Conservation (phyloP, 2,329 filamentous ascomycete species). For the Curvularia lunata region DNA sequence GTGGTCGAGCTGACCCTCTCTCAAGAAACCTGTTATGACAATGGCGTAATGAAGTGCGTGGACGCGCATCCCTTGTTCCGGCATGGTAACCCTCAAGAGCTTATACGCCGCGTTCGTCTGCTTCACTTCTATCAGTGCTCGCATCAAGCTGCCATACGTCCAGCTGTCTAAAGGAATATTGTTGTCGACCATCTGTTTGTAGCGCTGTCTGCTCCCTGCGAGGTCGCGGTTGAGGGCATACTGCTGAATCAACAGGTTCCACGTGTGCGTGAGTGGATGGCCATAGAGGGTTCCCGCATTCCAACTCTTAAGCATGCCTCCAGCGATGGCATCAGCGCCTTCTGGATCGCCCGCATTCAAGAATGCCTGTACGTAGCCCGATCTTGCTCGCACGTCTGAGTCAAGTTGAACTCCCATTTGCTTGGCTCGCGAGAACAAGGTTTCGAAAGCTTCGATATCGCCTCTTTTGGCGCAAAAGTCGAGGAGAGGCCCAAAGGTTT, state of each 20-base stretch:
- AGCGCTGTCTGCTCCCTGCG: constrained; percentile 59
- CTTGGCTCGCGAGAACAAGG: constrained; percentile 69
- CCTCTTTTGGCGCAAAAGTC: constrained; percentile 72
- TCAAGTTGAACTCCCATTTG: constrained; percentile 42
- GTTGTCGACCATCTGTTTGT: constrained; percentile 61
- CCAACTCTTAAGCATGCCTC: constrained; percentile 61
- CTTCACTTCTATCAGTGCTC: constrained; percentile 59
- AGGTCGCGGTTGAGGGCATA: constrained; percentile 70
- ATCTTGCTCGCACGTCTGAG: constrained; percentile 31
- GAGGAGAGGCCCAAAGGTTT: constrained; percentile 77
- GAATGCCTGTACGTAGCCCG: constrained; percentile 67
- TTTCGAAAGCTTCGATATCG: constrained; percentile 72
- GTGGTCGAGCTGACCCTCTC: constrained; percentile 52
- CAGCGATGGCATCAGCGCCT: constrained; percentile 59
- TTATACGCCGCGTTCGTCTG: constrained; percentile 63
- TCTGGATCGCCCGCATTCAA: constrained; percentile 55
- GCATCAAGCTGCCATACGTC: constrained; percentile 69
- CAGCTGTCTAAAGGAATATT: constrained; percentile 60
- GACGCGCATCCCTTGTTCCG: constrained; percentile 51
- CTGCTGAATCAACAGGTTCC: constrained; percentile 77
- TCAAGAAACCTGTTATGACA: constrained; percentile 59
- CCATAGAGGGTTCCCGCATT: constrained; percentile 52
- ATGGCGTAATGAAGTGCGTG: constrained; percentile 61
- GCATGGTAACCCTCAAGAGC: constrained; percentile 60
- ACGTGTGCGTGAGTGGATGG: constrained; percentile 65